Evolutionary conservation across 1,139 yeast species (phyloP), one percentile per base, ranked within the genome.

Genomic region (Komagataea norvegica): DNA sequence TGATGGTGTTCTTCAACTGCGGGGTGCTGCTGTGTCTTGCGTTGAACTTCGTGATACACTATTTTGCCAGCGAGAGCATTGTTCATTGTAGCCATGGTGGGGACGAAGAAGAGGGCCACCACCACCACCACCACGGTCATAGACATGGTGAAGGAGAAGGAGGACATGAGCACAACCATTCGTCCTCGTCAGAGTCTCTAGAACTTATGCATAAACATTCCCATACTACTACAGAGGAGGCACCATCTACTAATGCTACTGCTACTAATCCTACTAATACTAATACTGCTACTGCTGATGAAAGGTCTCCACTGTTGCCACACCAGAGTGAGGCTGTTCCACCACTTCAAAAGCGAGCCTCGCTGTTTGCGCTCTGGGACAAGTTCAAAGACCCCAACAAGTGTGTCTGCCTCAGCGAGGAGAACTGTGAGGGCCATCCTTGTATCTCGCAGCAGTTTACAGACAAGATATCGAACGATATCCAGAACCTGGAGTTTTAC

Each of bases 71-170:
- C 41, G 86, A 85, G 53, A 80, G 93, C 22, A 74, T 89, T 21
- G 86, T 89, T 0, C 96, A 88, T 55, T 88, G 96, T 59, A 80
- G 77, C 14, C 96, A 88, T 51, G 72, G 62, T 13, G 65, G 52
- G n/a, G 57, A 55, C 15, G 68, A 51, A 13, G 61, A 44, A 16
- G 16, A 16, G 4, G 19, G 15, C 13, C 34, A 36, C 19, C 26
- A 24, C n/a, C 32, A 33, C 14, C 13, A 17, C 15, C 34, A 37
- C 22, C 17, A 26, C 18, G 22, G 19, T 6, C 37, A 29, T 15
- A 20, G 21, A 9, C 33, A 19, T 25, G 13, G 18, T 3, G n/a
- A n/a, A n/a, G n/a, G n/a, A n/a, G n/a, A n/a, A n/a, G n/a, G n/a
- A n/a, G n/a, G n/a, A n/a, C 38, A 34, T 16, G n/a, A 21, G 22